Conservation (phyloP, 108 stramenopile genomes). For the Nitzschia sp. region DNA sequence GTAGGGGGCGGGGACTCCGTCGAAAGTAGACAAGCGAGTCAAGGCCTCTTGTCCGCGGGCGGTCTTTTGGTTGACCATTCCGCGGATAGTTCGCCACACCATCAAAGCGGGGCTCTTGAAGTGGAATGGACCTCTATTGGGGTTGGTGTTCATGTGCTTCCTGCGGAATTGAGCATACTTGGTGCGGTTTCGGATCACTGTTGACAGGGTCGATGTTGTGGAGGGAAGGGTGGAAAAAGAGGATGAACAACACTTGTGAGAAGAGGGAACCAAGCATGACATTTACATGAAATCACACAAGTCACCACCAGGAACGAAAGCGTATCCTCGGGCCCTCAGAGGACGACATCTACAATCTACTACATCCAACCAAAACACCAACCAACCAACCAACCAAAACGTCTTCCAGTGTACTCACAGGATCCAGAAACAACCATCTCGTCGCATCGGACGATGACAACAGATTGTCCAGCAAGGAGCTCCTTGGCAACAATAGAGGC, state of each 20-base stretch:
- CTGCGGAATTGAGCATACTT: conserved; percentile 97
- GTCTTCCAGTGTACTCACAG: conserved; percentile 66
- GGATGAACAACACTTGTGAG: conserved; percentile 14
- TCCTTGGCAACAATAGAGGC: conserved; percentile 98
- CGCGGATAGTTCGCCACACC: conserved; percentile 98
- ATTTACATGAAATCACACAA: too few relatives aligned
- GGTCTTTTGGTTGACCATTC: conserved; percentile 99
- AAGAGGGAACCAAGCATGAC: not conserved
- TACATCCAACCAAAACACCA: not conserved
- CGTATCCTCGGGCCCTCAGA: too few relatives aligned
- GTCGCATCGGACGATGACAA: conserved; percentile 97
- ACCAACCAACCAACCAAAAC: too few relatives aligned
- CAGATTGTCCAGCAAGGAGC: conserved; percentile 95
- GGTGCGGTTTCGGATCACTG: conserved; percentile 90
- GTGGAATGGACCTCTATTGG: conserved; percentile 92
- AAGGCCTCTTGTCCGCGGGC: conserved; percentile 93
- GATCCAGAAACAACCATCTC: conserved; percentile 96
- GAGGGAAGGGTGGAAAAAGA: conserved; percentile 16
- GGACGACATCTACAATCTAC: too few relatives aligned
- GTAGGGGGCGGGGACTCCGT: conserved; percentile 98
- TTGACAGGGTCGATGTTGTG: too few relatives aligned
- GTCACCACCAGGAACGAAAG: too few relatives aligned
- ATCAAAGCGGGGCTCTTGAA: conserved; percentile 95
- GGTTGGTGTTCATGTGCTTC: conserved; percentile 99
- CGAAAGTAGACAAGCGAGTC: conserved; percentile 92